Percentiles rank a stretch among this genome's conserved stretches.
phyloP scores from a whole-genome alignment of 2,329 filamentous ascomycete genomes.

The Xylariaceae sp. region DNA sequence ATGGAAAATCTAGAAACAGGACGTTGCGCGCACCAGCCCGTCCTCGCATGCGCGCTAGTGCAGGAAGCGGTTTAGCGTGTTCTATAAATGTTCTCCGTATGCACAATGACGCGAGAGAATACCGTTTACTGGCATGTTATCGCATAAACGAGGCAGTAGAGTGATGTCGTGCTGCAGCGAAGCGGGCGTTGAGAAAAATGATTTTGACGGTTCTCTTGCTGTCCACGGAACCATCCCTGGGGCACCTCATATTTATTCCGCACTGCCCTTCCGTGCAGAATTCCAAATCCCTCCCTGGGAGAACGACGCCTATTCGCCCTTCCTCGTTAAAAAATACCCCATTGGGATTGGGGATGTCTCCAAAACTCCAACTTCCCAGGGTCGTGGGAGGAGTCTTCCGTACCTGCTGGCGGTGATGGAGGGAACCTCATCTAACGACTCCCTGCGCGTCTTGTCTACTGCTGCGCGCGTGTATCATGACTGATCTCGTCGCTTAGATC shows the following conservation, averaged over 20 bases:
- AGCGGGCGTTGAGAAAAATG: neutral
- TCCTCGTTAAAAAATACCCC: slow-evolving; percentile 20
- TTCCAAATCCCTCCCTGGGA: slow-evolving; percentile 18
- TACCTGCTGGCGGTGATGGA: neutral
- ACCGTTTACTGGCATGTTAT: neutral
- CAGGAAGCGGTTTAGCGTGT: neutral
- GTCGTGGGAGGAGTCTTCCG: slow-evolving; percentile 2
- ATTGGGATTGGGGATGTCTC: slow-evolving; percentile 10
- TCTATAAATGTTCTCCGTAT: neutral
- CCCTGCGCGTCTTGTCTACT: too few relatives aligned
- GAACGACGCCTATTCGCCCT: neutral
- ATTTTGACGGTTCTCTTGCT: neutral
- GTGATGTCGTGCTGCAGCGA: neutral
- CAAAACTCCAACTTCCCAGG: slow-evolving; percentile 7
- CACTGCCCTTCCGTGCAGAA: slow-evolving; percentile 1
- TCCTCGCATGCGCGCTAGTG: too few relatives aligned
- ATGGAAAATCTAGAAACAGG: too few relatives aligned
- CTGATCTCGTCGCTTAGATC: neutral
- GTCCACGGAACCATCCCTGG: neutral
- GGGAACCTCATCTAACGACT: too few relatives aligned
- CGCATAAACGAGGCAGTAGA: neutral
- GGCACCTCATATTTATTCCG: neutral
- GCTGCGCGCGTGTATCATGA: neutral
- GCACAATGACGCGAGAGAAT: neutral
- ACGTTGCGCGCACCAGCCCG: too few relatives aligned